phyloP scores from a whole-genome alignment of 768 basidiomycete genomes.

The Phlebiopsis flavidoalba region DNA sequence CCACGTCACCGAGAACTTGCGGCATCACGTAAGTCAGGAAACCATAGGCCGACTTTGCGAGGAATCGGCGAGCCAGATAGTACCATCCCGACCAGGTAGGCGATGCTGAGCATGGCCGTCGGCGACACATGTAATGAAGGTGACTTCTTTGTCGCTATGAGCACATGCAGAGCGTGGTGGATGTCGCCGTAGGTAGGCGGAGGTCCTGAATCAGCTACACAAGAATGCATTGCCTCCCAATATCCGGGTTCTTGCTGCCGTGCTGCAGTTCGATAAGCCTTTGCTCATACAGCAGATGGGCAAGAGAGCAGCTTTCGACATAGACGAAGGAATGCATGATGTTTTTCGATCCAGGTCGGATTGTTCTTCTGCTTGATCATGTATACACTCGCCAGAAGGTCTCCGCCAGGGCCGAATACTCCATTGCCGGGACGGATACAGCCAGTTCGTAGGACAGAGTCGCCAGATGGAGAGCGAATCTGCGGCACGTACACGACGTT shows the following conservation, averaged over 20 bases:
- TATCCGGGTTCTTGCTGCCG: slow-evolving; percentile 46
- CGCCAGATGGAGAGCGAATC: slow-evolving; percentile 30
- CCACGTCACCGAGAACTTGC: slow-evolving; percentile 25
- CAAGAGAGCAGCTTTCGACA: slow-evolving; percentile 71
- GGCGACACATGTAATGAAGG: slow-evolving; percentile 53
- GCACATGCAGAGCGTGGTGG: slow-evolving; percentile 47
- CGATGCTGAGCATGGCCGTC: slow-evolving; percentile 59
- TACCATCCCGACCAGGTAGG: slow-evolving; percentile 54
- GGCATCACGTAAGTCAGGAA: slow-evolving; percentile 17
- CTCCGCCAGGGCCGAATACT: slow-evolving; percentile 70
- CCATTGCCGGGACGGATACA: slow-evolving; percentile 78
- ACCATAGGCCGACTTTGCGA: slow-evolving; percentile 25
- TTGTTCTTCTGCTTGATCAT: slow-evolving; percentile 49
- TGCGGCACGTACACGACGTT: slow-evolving; percentile 40
- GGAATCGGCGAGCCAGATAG: slow-evolving; percentile 41
- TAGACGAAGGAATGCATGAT: slow-evolving; percentile 63
- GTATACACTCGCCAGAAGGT: slow-evolving; percentile 61
- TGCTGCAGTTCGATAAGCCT: slow-evolving; percentile 53
- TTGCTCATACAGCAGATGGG: slow-evolving; percentile 70
- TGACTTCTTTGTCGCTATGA: slow-evolving; percentile 53
- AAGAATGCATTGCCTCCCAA: slow-evolving; percentile 72
- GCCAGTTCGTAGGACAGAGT: slow-evolving; percentile 55
- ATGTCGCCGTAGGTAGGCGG: slow-evolving; percentile 60
- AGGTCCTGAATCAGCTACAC: slow-evolving; percentile 60
- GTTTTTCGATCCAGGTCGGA: slow-evolving; percentile 55